Conservation (phyloP, 192 early-diverging fungal genomes). For the Gonapodya prolifera region DNA sequence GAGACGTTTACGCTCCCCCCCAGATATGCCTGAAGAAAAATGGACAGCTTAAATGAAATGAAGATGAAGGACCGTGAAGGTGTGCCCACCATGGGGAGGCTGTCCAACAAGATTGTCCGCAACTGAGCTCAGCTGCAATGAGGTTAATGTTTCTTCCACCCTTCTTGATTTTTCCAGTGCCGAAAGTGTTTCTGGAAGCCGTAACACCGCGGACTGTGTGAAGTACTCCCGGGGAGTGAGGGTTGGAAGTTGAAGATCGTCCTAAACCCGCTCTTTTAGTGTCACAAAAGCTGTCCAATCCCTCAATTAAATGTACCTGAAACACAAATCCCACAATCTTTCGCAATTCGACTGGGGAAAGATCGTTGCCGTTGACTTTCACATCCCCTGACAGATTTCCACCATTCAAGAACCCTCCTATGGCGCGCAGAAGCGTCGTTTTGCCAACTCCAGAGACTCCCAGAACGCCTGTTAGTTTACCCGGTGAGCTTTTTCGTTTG, state of each 20-base stretch:
- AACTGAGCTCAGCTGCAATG: background rate
- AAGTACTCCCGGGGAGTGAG: background rate
- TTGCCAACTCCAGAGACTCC: slow-evolving; percentile 53
- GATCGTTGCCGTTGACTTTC: background rate
- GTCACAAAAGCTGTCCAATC: too few relatives aligned
- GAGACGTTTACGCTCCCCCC: slow-evolving; percentile 60
- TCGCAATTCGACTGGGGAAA: background rate
- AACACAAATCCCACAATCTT: background rate
- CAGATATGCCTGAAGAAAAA: slow-evolving; percentile 36
- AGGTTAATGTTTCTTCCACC: background rate
- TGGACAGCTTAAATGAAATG: background rate
- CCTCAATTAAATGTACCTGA: background rate
- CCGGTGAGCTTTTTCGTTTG: slow-evolving; percentile 15
- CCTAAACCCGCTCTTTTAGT: too few relatives aligned
- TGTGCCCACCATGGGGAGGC: background rate
- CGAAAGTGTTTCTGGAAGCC: background rate
- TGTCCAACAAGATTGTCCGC: background rate
- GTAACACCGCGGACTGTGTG: background rate
- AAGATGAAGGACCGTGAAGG: background rate
- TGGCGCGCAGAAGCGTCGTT: slow-evolving; percentile 42
- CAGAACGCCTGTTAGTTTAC: slow-evolving; percentile 47
- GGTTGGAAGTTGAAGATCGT: background rate
- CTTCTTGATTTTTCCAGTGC: background rate
- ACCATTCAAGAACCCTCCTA: background rate
- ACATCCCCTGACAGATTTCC: background rate